Base-by-base conservation (phyloP, 2,329 filamentous ascomycete genomes). In the Hypoxylon sp. region DNA sequence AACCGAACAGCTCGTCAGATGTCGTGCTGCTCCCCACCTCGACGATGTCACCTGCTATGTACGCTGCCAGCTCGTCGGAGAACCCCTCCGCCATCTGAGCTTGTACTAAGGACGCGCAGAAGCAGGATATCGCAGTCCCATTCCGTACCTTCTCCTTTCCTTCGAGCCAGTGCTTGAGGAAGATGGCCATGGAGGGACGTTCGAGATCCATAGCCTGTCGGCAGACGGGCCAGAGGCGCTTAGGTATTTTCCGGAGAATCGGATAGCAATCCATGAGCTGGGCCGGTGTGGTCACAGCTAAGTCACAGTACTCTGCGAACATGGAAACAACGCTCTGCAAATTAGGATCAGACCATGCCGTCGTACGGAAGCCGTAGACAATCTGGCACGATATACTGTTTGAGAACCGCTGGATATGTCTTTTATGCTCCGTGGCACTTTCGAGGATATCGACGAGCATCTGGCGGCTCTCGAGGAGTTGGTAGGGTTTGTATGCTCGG, bases 381-480 rank as follows among this genome's bases (percentile, higher is more conserved):
- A 85, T 84, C 1, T 79, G 79, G 0, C 82, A 84, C 0, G 80
- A 82, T 4, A 85, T 65, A 2, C 82, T 81, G 28, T 80, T 82
- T 1, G 81, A 80, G 66, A 83, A 86, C 10, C 82, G 77, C 3
- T 81, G 67, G 14, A 85, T 79, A 48, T 84, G 80, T 5, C 82
- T 70, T 2, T 80, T 51, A 38, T 82, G 82, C 2, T 77, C 60
- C 0, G 80, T 64, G 0, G 83, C 83, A 5, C 73, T 63, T 0
- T 80, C 78, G 4, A 86, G 67, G 11, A 87, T 73, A 3, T 83
- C 81, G 43, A 48, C 78, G 14, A 86, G 74, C 84, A 88, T 84
- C 48, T 83, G 80, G 66, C 82, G 84, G 73, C 82, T 85, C 71
- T 88, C 85, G 2, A 87, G 77, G 36, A 82, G 79, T 64, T 87